These are phyloP conservation scores for Tothia fuscella DNA, from an alignment of 2,329 filamentous ascomycete genomes.

Conservation along the genomic window DNA sequence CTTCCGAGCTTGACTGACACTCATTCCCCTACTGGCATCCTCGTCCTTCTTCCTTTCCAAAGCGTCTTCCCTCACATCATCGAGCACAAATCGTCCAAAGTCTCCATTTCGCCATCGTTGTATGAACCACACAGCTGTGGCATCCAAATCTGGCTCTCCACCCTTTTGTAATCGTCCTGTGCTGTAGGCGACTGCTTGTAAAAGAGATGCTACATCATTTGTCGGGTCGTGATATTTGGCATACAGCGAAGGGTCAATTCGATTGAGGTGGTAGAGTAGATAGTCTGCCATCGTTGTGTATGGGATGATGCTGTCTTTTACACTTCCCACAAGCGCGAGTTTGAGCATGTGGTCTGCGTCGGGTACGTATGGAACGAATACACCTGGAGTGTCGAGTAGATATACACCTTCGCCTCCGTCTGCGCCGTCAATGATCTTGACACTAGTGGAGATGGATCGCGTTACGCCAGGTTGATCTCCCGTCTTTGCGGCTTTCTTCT, in stretches of 20 bases:
- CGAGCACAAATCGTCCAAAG: constrained; percentile 66
- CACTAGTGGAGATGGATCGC: constrained; percentile 67
- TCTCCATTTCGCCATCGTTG: constrained; percentile 69
- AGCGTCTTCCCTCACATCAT: constrained; percentile 54
- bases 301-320: constrained; percentile 78
- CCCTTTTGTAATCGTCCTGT: constrained; percentile 68
- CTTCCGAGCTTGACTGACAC: constrained; percentile 58
- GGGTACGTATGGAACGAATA: constrained; percentile 85
- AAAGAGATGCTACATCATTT: constrained; percentile 66
- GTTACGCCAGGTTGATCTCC: constrained; percentile 85
- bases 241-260: constrained; percentile 51
- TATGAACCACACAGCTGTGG: constrained; percentile 67
- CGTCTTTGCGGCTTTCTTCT: constrained; percentile 64
- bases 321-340: constrained; percentile 78
- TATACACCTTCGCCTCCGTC: constrained; percentile 55
- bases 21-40: constrained; percentile 38
- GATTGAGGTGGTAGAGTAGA: constrained; percentile 74
- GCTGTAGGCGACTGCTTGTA: constrained; percentile 57
- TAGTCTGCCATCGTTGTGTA: constrained; percentile 77
- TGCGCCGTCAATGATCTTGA: constrained; percentile 59
- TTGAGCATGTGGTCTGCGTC: constrained; percentile 86
- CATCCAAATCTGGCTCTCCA: constrained; percentile 56
- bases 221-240: constrained; percentile 56
- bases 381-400: constrained; percentile 82
- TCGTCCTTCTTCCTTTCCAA: constrained; percentile 40